Conservation (phyloP, 495 filamentous ascomycete species). For the Mycothermus thermophilus region DNA sequence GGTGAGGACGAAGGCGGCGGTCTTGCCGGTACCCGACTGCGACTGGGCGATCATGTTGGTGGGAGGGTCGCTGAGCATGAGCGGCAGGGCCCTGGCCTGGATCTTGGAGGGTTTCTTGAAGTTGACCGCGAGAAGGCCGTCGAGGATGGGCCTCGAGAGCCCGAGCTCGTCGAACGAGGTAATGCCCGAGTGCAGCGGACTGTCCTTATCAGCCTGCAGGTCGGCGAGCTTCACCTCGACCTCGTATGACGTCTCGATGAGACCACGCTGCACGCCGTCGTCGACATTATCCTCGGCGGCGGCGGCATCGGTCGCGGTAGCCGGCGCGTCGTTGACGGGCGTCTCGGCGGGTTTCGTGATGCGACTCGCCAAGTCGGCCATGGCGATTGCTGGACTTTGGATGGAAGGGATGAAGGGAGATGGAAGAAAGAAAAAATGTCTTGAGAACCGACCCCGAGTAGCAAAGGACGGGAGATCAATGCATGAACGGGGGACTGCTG, state of each 20-base stretch:
- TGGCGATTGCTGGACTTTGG: conserved; percentile 6
- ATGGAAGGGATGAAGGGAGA: too few relatives aligned
- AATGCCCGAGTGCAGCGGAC: conserved; percentile 65
- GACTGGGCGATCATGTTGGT: conserved; percentile 93
- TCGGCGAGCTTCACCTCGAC: conserved; percentile 84
- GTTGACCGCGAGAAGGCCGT: conserved; percentile 60
- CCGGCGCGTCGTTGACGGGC: conserved; percentile 7
- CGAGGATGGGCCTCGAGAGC: conserved; percentile 41
- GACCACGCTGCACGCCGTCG: conserved; percentile 26
- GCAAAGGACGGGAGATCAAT: background rate
- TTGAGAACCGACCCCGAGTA: too few relatives aligned
- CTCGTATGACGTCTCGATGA: conserved; percentile 63
- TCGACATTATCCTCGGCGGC: conserved; percentile 42
- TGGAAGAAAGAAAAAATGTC: background rate
- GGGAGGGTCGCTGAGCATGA: conserved; percentile 71
- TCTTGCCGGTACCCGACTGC: conserved; percentile 97
- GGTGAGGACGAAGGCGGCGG: conserved; percentile 87
- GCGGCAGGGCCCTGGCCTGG: conserved; percentile 80
- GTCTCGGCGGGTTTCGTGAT: conserved; percentile 33
- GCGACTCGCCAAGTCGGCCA: conserved; percentile 49
- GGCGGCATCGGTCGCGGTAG: conserved; percentile 15
- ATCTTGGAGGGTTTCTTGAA: conserved; percentile 95
- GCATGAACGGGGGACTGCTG: too few relatives aligned
- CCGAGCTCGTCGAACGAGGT: conserved; percentile 76
- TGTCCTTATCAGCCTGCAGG: conserved; percentile 71